Conservation (phyloP, 148 eudicot species). For the Oxyria digyna region DNA sequence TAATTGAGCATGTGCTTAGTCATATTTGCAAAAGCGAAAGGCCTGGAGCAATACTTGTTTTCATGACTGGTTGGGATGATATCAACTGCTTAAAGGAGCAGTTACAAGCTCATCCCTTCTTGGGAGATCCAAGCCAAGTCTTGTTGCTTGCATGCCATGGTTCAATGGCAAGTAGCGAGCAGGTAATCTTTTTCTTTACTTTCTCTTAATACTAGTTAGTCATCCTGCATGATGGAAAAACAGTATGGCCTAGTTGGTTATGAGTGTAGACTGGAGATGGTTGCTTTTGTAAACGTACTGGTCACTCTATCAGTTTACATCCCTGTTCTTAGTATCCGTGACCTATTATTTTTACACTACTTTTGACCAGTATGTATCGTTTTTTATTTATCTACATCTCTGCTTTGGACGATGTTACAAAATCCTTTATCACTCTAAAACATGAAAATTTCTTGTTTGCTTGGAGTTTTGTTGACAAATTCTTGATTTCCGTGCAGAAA, state of each 20-base stretch:
- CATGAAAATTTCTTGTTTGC: neutral
- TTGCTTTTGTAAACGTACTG: no score
- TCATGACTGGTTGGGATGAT: conserved; percentile 99
- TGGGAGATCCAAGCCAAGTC: conserved; percentile 84
- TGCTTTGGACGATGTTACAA: neutral
- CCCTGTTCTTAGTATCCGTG: neutral
- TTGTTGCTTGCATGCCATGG: conserved; percentile 96
- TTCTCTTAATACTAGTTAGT: neutral
- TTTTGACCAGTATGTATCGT: neutral
- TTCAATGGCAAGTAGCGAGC: conserved; percentile 94
- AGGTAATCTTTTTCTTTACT: conserved; percentile 34
- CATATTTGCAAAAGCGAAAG: conserved; percentile 77
- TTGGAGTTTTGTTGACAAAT: neutral
- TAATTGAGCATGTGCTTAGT: conserved; percentile 76
- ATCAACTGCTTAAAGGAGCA: conserved; percentile 89
- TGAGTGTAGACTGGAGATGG: no score
- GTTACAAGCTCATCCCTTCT: conserved; percentile 76
- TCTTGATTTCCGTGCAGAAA: conserved; percentile 37
- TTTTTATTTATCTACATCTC: neutral
- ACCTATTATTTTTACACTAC: neutral
- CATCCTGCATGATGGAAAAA: neutral
- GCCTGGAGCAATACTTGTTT: conserved; percentile 88
- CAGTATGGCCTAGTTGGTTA: no score
- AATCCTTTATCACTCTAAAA: neutral
- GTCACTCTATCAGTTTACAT: no score